Evolutionary conservation across 73 alveolate species (phyloP), one percentile per base, ranked within the genome.

Genomic region (Paramecium sonneborni): DNA sequence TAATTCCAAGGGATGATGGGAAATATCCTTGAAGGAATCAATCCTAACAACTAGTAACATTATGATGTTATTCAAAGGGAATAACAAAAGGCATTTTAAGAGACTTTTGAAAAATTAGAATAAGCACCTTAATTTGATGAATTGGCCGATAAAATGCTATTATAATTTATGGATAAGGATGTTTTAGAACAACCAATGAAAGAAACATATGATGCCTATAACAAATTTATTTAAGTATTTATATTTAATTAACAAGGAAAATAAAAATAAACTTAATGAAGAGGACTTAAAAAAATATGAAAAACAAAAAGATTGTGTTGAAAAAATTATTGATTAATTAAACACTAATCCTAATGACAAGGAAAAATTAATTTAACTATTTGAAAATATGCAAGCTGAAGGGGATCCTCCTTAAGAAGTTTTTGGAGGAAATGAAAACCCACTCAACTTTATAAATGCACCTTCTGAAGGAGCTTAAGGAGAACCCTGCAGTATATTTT

Each of bases 321-420:
- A 79, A 21, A 26, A 39, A 12, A 30, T 79, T 2, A 23, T 79
- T 24, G 28, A 38, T 10, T 28, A 79, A 46, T 79, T 79, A 79
- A 62, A 44, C 2, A 24, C 32, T 24, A 39, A 79, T 44, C 90
- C 90, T 11, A 23, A 38, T 10, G 55, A 79, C 18, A 79, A 79
- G 12, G 55, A 79, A 30, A 79, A 79, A 79, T 46, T 79, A 43
- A 46, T 79, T 21, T n/a, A 79, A 44, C 41, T 79, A 44, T 79
- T 79, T 79, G 90, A 79, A 46, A 62, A 79, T n/a, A 79, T 79
- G 90, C 24, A 79, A 37, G 90, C 69, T 11, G 34, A 39, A 44
- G 90, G 90, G 41, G 90, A 79, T 79, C 90, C 90, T 30, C 90
- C 90, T 46, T 30, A 79, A 44, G 90, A 79, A 20, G 44, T 79